phyloP scores from a whole-genome alignment of 306 rosid genomes.

The Cicer cuneatum region DNA sequence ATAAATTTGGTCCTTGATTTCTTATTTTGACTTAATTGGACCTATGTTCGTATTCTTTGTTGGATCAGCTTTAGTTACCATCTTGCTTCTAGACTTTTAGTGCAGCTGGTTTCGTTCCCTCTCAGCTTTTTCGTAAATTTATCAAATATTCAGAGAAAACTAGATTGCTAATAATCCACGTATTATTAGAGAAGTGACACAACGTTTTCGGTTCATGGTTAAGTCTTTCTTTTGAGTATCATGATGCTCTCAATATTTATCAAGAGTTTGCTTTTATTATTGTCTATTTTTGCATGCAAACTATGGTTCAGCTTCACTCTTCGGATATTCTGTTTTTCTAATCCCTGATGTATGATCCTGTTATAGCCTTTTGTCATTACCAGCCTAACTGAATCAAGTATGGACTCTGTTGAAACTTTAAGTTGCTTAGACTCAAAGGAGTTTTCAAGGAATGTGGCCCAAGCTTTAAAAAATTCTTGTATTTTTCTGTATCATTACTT shows the following conservation, averaged over 20 bases:
- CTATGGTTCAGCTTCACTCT: conserved; percentile 32
- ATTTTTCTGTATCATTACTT: conserved; percentile 29
- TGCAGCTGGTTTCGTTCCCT: conserved; percentile 12
- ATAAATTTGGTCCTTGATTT: conserved; percentile 19
- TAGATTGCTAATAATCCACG: conserved; percentile 4
- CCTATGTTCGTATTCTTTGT: conserved; percentile 31
- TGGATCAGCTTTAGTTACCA: conserved; percentile 22
- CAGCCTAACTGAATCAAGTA: conserved; percentile 20
- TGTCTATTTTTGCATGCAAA: conserved; percentile 27
- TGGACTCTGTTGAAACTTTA: conserved; percentile 32
- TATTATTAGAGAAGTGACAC: conserved; percentile 17
- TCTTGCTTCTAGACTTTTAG: conserved; percentile 2
- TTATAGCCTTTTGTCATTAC: conserved; percentile 33
- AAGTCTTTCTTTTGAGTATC: conserved; percentile 24
- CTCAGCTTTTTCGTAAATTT: conserved; percentile 18
- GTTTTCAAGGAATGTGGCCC: conserved; percentile 29
- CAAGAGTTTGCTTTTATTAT: conserved; percentile 5
- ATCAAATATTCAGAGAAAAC: conserved; percentile 16
- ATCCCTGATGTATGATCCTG: conserved; percentile 23
- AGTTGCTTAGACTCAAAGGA: conserved; percentile 32
- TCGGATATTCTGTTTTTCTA: conserved; percentile 32
- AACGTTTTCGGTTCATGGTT: conserved; percentile 3
- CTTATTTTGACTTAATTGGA: conserved; percentile 17
- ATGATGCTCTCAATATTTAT: conserved; percentile 12
- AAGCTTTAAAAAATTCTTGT: conserved; percentile 30